phyloP scores from a whole-genome alignment of 441 rosid species.

The Metrosideros polymorpha region DNA sequence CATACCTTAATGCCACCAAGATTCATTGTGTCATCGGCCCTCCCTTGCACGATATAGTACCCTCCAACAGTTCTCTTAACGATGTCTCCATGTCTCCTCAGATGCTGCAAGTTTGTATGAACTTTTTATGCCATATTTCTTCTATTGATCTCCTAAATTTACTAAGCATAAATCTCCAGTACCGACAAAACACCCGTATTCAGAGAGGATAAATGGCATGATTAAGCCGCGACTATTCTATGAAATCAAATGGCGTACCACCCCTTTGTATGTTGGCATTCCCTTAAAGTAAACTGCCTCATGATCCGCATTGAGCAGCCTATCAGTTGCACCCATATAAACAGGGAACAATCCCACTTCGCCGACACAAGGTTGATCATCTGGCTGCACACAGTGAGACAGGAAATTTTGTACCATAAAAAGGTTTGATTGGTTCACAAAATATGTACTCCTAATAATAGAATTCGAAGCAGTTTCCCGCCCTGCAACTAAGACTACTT shows the following conservation, averaged over 20 bases:
- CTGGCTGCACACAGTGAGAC: constrained; percentile 27
- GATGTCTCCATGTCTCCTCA: constrained; percentile 88
- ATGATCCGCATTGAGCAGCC: constrained; percentile 76
- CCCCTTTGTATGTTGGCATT: constrained; percentile 64
- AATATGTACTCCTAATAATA: background rate
- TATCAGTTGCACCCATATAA: constrained; percentile 63
- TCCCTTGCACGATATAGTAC: constrained; percentile 56
- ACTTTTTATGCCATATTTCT: background rate
- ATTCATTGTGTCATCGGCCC: constrained; percentile 98
- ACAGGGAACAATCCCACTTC: constrained; percentile 74
- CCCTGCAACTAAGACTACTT: background rate
- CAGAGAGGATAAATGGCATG: background rate
- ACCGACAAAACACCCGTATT: background rate
- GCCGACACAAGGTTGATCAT: constrained; percentile 64
- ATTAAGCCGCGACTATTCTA: background rate
- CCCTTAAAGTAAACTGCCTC: constrained; percentile 68
- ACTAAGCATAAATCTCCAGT: background rate
- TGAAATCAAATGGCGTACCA: constrained; percentile 22
- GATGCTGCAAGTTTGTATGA: constrained; percentile 29
- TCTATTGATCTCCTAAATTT: background rate
- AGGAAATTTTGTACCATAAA: background rate
- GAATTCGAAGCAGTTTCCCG: background rate
- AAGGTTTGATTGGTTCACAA: background rate
- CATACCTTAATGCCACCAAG: constrained; percentile 91
- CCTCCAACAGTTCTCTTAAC: constrained; percentile 66